Conservation (phyloP, 345 rosid species). For the Dipteronia dyeriana region DNA sequence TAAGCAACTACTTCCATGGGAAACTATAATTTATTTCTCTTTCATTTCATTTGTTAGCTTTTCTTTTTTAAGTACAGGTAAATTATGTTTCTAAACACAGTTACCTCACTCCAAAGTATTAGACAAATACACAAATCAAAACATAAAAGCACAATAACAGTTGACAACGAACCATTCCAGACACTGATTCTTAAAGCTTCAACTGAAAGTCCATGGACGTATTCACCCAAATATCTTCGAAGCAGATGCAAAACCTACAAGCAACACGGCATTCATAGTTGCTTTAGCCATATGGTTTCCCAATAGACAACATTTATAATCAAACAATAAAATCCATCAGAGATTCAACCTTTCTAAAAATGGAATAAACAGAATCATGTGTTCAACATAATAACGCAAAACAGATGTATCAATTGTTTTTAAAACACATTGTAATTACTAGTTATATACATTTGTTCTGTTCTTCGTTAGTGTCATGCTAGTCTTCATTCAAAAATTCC, state of each 20-base stretch:
- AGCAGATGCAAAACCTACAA: conserved; percentile 94
- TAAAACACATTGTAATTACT: neutral
- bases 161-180: conserved; percentile 76
- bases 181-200: conserved; percentile 97
- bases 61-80: neutral
- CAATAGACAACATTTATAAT: neutral
- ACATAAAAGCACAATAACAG: neutral
- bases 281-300: neutral
- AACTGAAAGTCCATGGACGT: conserved; percentile 88
- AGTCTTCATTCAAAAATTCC: neutral
- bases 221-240: conserved; percentile 94
- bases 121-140: neutral
- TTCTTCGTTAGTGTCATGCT: neutral
- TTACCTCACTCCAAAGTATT: neutral
- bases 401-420: neutral
- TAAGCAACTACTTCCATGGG: conserved; percentile 7
- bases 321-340: conserved; percentile 10
- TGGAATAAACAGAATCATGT: neutral
- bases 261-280: conserved; percentile 11
- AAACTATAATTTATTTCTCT: neutral
- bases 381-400: neutral
- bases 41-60: neutral
- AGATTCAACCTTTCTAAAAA: neutral
- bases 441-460: neutral
- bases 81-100: neutral